Evolutionary conservation across 2,329 filamentous ascomycete genomes (phyloP), one percentile per base, ranked within the genome.

Genomic region (Periconia macrospinosa): DNA sequence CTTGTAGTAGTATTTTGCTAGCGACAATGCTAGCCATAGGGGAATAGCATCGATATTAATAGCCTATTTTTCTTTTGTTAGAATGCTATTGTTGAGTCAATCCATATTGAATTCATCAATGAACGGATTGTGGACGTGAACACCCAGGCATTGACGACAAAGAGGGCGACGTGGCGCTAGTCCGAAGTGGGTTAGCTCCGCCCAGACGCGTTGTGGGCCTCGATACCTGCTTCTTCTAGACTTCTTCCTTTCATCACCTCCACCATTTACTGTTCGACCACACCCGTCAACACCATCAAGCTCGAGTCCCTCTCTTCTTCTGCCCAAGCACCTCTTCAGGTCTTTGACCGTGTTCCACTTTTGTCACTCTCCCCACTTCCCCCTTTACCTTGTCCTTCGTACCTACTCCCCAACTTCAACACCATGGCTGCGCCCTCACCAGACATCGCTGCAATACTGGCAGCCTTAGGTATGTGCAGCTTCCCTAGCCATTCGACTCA

Each of bases 371-470:
- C 15, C 17, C 20, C 13, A 11, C 41, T 43, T n/a, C 6, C 17
- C 41, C 17, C 41, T 8, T 17, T 23, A 13, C 20, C 20, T 43
- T 14, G 14, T 18, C 37, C n/a, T 18, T 41, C 44, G 37, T 47
- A 35, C 23, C 15, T 30, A 45, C 49, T 50, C 33, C 11, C 6
- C 33, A 37, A 14, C 33, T 10, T 37, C 50, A 41, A 52, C 59
- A 56, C 58, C 40, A 74, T 74, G 71, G 60, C 69, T 55, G 71
- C 63, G 46, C 59, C 66, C 52, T 58, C 62, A 48, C 70, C 72
- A 50, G 72, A 75, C 54, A 68, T 75, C 45, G 69, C 69, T 56
- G 68, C 71, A 52, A 74, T 75, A 53, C 66, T 75, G 49, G 69
- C 69, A 48, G 72, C 72, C 41, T 65, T 75, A 23, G 72, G 72